Percentiles rank a stretch among this genome's conserved stretches.
Evolutionary conservation across 2,329 filamentous ascomycete genomes (phyloP).

Genomic region (Gaeumannomyces sp.): DNA sequence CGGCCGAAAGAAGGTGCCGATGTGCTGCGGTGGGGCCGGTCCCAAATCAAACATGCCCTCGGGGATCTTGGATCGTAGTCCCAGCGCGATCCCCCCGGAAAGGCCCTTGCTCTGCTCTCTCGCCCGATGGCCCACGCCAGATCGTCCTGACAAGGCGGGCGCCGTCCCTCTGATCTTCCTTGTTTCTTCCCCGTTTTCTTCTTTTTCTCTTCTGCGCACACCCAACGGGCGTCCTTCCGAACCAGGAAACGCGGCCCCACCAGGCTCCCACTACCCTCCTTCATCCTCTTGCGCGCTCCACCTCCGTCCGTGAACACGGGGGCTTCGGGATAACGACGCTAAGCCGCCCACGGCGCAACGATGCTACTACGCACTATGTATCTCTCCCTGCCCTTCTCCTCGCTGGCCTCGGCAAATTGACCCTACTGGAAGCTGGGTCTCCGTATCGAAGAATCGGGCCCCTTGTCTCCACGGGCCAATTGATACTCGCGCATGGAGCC

Average conservation of each 20-base stretch:
- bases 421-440: background rate
- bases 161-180: background rate
- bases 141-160: background rate
- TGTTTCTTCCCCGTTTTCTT: background rate
- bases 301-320: background rate
- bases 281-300: background rate
- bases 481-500: background rate
- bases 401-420: background rate
- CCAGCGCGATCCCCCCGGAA: background rate
- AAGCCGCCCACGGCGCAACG: background rate
- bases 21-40: background rate
- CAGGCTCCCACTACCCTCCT: background rate
- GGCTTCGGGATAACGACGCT: background rate
- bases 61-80: background rate
- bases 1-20: background rate
- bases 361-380: background rate
- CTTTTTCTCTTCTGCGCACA: background rate
- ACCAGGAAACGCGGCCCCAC: background rate
- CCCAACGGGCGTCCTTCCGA: background rate
- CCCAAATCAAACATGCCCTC: background rate
- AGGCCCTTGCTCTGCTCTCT: background rate
- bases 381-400: background rate
- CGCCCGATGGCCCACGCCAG: background rate
- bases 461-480: background rate
- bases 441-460: background rate